phyloP scores from a whole-genome alignment of 2,329 filamentous ascomycete species.

The Epichloe elymi region DNA sequence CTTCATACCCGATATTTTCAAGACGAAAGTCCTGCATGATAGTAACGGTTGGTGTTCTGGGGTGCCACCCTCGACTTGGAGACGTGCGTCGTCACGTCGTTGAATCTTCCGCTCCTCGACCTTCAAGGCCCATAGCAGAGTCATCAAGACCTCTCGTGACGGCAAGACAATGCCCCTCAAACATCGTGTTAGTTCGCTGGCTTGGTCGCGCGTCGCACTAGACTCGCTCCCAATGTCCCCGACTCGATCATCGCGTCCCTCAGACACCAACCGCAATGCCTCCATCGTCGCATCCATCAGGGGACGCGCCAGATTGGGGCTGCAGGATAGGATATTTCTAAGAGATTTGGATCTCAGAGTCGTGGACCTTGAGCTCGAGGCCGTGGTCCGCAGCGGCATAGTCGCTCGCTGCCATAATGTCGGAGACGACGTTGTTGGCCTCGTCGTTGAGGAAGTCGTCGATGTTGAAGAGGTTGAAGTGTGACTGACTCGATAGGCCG shows the following conservation, averaged over 20 bases:
- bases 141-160: slow-evolving; percentile 34
- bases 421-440: slow-evolving; percentile 29
- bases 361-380: slow-evolving; percentile 37
- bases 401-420: slow-evolving; percentile 35
- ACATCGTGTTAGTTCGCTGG: slow-evolving; percentile 23
- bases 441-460: slow-evolving; percentile 44
- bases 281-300: slow-evolving; percentile 60
- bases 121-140: slow-evolving; percentile 32
- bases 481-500: slow-evolving; percentile 27
- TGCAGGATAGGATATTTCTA: slow-evolving; percentile 57
- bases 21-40: slow-evolving; percentile 10
- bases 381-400: slow-evolving; percentile 40
- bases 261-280: slow-evolving; percentile 59
- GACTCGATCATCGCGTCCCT: slow-evolving; percentile 36
- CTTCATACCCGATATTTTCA: slow-evolving; percentile 12
- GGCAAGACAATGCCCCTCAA: slow-evolving; percentile 26
- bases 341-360: slow-evolving; percentile 49
- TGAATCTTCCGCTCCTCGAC: slow-evolving; percentile 27
- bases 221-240: slow-evolving; percentile 21
- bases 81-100: slow-evolving; percentile 10
- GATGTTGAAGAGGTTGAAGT: slow-evolving; percentile 36
- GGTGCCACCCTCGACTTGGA: slow-evolving; percentile 14
- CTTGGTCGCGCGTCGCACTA: slow-evolving; percentile 24
- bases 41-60: slow-evolving; percentile 11
- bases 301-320: slow-evolving; percentile 61